Percentiles rank a stretch among this genome's conserved stretches.
Conservation (phyloP, 371 early-diverging fungal genomes). For the Actinomortierella wolfii region DNA sequence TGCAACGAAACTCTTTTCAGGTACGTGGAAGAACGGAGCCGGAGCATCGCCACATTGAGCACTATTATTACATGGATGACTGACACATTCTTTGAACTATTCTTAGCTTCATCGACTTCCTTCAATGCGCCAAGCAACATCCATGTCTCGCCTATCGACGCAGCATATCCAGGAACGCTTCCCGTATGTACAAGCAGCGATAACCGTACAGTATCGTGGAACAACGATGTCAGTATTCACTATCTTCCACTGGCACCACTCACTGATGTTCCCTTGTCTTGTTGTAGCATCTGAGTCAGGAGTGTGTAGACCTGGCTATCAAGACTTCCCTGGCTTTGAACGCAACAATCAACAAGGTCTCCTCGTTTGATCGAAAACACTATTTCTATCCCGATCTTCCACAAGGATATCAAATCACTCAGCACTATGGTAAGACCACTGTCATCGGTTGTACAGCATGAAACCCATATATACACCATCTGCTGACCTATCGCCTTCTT, state of each 20-base stretch:
- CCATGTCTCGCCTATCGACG: constrained; percentile 75
- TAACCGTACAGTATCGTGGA: not conserved
- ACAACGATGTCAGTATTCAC: not conserved
- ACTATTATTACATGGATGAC: not conserved
- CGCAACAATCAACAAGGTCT: constrained; percentile 64
- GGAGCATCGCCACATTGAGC: constrained; percentile 12
- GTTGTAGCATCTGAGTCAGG: constrained; percentile 68
- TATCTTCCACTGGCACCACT: not conserved
- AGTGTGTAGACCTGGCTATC: constrained; percentile 74
- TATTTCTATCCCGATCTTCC: constrained; percentile 94
- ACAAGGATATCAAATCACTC: constrained; percentile 94
- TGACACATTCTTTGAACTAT: not conserved
- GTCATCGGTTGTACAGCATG: not conserved
- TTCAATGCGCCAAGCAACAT: constrained; percentile 73
- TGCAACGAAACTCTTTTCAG: constrained; percentile 83
- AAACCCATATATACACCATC: no score
- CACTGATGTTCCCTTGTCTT: no score
- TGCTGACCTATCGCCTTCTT: not conserved
- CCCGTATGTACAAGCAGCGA: constrained; percentile 52
- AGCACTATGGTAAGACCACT: constrained; percentile 63
- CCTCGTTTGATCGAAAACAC: constrained; percentile 92
- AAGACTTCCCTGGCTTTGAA: constrained; percentile 76
- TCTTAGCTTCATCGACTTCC: constrained; percentile 46
- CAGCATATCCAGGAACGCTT: constrained; percentile 84
- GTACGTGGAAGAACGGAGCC: constrained; percentile 33